Conservation (phyloP, 805 yeast species). For the Myxozyma udenii region DNA sequence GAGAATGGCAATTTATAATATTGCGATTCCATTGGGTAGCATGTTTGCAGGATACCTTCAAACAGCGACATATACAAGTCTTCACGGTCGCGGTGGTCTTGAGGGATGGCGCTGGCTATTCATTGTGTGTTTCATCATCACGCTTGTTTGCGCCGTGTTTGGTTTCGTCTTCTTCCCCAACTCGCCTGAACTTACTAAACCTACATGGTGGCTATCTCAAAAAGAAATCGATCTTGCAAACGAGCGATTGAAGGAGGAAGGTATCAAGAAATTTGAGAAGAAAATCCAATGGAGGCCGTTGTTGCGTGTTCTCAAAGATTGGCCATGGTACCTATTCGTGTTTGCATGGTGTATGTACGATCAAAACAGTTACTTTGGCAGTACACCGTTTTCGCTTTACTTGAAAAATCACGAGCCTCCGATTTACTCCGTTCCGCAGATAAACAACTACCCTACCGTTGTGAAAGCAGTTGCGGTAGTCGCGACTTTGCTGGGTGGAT, state of each 20-base stretch:
- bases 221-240: slow-evolving; percentile 39
- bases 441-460: slow-evolving; percentile 44
- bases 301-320: slow-evolving; percentile 38
- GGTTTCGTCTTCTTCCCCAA: slow-evolving; percentile 51
- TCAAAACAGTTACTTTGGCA: slow-evolving; percentile 14
- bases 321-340: slow-evolving; percentile 40
- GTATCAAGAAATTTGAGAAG: slow-evolving; percentile 32
- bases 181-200: slow-evolving; percentile 45
- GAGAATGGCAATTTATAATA: slow-evolving; percentile 44
- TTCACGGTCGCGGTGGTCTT: slow-evolving; percentile 47
- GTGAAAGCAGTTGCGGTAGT: slow-evolving; percentile 45
- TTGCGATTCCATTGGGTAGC: slow-evolving; percentile 43
- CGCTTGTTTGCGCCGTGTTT: slow-evolving; percentile 40
- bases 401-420: slow-evolving; percentile 36
- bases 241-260: slow-evolving; percentile 36
- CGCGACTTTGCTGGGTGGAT: slow-evolving; percentile 9
- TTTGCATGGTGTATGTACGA: slow-evolving; percentile 23
- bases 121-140: slow-evolving; percentile 52
- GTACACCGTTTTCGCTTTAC: slow-evolving; percentile 40
- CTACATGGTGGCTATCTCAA: slow-evolving; percentile 39
- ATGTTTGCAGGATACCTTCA: slow-evolving; percentile 53
- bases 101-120: slow-evolving; percentile 68
- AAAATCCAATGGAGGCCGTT: slow-evolving; percentile 35
- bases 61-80: slow-evolving; percentile 47
- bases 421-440: slow-evolving; percentile 38